phyloP scores from a whole-genome alignment of 495 filamentous ascomycete species.

The Neurospora intermedia region DNA sequence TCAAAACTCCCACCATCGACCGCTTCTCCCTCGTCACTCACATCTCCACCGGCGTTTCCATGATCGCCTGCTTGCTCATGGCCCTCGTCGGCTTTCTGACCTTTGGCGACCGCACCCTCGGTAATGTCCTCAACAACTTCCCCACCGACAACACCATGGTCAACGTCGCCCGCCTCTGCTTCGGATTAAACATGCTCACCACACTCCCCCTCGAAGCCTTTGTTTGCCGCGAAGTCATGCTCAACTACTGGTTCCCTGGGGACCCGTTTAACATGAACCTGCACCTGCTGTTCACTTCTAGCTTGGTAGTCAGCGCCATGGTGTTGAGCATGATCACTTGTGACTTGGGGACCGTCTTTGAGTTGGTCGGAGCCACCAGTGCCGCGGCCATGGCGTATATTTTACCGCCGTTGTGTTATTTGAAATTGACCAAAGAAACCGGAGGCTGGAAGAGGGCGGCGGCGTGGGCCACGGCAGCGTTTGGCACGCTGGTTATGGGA shows the following conservation, averaged over 20 bases:
- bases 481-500: constrained; percentile 73
- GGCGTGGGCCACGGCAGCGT: constrained; percentile 56
- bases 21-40: constrained; percentile 88
- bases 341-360: constrained; percentile 88
- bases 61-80: constrained; percentile 81
- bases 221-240: constrained; percentile 94
- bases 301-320: constrained; percentile 72
- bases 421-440: constrained; percentile 60
- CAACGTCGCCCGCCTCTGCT: constrained; percentile 88
- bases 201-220: constrained; percentile 93
- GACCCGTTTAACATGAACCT: constrained; percentile 73
- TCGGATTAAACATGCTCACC: constrained; percentile 97
- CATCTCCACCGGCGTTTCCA: constrained; percentile 77
- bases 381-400: constrained; percentile 93
- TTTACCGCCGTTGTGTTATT: constrained; percentile 85
- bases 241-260: constrained; percentile 76
- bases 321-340: constrained; percentile 69
- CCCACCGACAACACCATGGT: constrained; percentile 80
- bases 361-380: constrained; percentile 88
- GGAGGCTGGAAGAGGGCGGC: constrained; percentile 60
- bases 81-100: constrained; percentile 82
- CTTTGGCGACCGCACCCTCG: constrained; percentile 82
- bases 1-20: constrained; percentile 88
- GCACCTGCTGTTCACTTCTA: constrained; percentile 74
- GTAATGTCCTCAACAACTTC: constrained; percentile 98